A percentile compares a stretch with the other conserved stretches of the same genome.
phyloP scores from a whole-genome alignment of 345 rosid genomes.

The Excoecaria cochinchinensis region DNA sequence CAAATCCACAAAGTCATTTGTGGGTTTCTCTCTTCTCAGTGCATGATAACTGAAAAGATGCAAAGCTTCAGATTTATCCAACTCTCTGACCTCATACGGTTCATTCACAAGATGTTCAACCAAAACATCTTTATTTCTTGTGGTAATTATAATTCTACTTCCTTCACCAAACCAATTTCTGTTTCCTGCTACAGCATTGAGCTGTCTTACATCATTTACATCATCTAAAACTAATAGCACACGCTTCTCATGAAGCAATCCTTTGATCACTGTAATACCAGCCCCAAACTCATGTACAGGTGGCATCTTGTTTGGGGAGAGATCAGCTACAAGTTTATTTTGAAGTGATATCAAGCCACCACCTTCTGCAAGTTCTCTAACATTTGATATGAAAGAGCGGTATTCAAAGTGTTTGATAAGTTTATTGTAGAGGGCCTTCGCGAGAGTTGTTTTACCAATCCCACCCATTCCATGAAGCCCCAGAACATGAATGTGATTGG shows the following conservation, averaged over 20 bases:
- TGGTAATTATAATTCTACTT: conserved; percentile 56
- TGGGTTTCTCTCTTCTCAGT: conserved; percentile 49
- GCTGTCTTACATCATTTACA: conserved; percentile 41
- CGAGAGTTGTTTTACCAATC: conserved; percentile 47
- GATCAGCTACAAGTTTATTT: conserved; percentile 28
- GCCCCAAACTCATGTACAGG: conserved; percentile 12
- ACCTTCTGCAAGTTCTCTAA: conserved; percentile 31
- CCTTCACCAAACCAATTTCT: conserved; percentile 47
- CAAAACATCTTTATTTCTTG: conserved; percentile 46
- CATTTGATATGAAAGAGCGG: conserved; percentile 32
- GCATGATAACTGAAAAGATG: conserved; percentile 65
- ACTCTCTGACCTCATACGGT: conserved; percentile 49
- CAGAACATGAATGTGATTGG: conserved; percentile 21
- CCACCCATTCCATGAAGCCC: conserved; percentile 45
- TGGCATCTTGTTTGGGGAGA: conserved; percentile 1
- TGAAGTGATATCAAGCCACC: conserved; percentile 45
- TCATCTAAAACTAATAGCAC: conserved; percentile 61
- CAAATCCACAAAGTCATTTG: conserved; percentile 18
- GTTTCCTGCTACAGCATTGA: conserved; percentile 45
- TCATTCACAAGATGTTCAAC: conserved; percentile 24
- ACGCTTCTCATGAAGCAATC: conserved; percentile 20
- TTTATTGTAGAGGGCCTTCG: conserved; percentile 39
- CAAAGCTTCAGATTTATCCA: conserved; percentile 35
- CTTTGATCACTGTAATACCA: conserved; percentile 30
- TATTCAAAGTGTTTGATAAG: conserved; percentile 21